Base-by-base conservation (phyloP, 805 yeast genomes). In the Candida pseudofarinosa region DNA sequence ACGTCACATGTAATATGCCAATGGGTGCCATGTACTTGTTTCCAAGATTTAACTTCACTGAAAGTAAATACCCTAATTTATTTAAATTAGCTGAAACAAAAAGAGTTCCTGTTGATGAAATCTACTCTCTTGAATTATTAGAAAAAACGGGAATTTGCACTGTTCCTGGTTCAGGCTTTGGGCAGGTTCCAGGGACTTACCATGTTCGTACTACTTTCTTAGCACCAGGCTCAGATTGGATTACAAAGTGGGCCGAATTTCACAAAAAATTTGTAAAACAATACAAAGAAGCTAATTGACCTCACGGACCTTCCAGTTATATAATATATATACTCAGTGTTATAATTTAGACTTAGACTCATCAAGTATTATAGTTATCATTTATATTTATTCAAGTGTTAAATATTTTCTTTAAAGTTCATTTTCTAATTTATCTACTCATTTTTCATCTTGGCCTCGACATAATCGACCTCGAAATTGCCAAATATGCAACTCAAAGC, bases 1-100 rank as follows among this genome's bases (percentile, higher is more conserved):
- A 91, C 49, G 84, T 93, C 38, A 65, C 76, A 19, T 90, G 97
- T 64, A 88, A 88, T 65, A 78, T 79, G 50, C 98, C 99, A 35
- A 80, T 85, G 70, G 99, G 99, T 52, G 97, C 99, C 34, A 91
- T 93, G 99, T 93, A 93, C 66, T 72, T 93, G 47, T 93, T 88
- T 80, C 99, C 99, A 37, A 75, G 71, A 49, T 67, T 93, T 45
- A 62, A 77, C 28, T 68, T 93, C 43, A 81, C 87, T 13, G 45
- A 49, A 23, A 54, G 56, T 16, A 42, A 49, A 12, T 70, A 67
- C 57, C 75, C 77, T 14, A 75, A 74, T 50, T 89, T 88, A 12
- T 69, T 79, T 38, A 71, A 70, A 19, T 73, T 72, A 35, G 95
- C 97, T 28, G 68, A 71, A 42, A 69, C 73, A 42, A 56, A 60